Conservation (phyloP, 2,329 filamentous ascomycete species). For the Xylaria arbuscula region DNA sequence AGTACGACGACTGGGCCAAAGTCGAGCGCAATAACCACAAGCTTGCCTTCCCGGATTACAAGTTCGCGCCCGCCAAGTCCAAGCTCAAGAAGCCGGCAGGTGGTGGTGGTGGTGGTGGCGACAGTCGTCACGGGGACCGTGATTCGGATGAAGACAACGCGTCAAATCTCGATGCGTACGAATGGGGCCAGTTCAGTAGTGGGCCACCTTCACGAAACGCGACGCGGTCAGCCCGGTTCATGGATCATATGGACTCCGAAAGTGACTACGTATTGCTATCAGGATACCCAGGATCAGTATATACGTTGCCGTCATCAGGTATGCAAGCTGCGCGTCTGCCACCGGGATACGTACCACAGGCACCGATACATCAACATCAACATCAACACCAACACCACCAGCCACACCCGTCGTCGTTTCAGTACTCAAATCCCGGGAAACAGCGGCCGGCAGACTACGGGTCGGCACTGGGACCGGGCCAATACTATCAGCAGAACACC, state of each 20-base stretch:
- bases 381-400: conserved; percentile 39
- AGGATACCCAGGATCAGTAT: conserved; percentile 36
- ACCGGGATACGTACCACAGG: conserved; percentile 35
- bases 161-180: conserved; percentile 59
- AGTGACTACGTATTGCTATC: conserved; percentile 45
- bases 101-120: conserved; percentile 43
- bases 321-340: conserved; percentile 32
- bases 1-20: conserved; percentile 82
- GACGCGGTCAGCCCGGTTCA: conserved; percentile 48
- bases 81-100: conserved; percentile 51
- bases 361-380: conserved; percentile 32
- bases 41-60: conserved; percentile 88
- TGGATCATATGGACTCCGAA: conserved; percentile 51
- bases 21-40: conserved; percentile 87
- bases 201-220: conserved; percentile 48
- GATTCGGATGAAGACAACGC: conserved; percentile 53
- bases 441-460: conserved; percentile 55
- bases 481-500: conserved; percentile 54
- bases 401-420: conserved; percentile 50
- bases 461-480: conserved; percentile 44
- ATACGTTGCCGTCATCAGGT: conserved; percentile 35
- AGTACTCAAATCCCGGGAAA: conserved; percentile 52
- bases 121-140: conserved; percentile 42
- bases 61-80: conserved; percentile 87
- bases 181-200: conserved; percentile 37